phyloP scores from a whole-genome alignment of 2,329 filamentous ascomycete genomes.

The Ascochyta lentis region DNA sequence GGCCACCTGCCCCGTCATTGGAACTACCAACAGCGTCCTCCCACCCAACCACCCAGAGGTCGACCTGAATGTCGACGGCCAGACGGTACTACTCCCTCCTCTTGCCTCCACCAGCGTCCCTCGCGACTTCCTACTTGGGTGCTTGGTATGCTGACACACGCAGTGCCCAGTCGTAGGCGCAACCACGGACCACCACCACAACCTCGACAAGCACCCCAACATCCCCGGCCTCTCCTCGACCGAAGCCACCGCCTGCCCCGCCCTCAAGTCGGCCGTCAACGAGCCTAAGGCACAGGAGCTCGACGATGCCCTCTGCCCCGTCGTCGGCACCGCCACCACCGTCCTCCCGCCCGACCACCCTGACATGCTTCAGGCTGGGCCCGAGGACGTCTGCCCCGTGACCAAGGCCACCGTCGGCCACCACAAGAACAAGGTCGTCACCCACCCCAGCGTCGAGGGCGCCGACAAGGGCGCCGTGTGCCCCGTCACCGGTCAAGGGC shows the following conservation, averaged over 20 bases:
- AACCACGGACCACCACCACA: slow-evolving; percentile 54
- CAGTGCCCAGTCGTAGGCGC: slow-evolving; percentile 56
- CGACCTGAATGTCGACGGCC: slow-evolving; percentile 49
- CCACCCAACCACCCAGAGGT: slow-evolving; percentile 53
- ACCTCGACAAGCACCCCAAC: slow-evolving; percentile 51
- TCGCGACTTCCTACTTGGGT: too few species aligned
- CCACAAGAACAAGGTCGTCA: slow-evolving; percentile 52
- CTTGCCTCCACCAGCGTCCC: too few species aligned
- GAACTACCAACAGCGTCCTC: slow-evolving; percentile 53
- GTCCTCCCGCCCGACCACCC: slow-evolving; percentile 54
- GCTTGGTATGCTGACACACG: neutral
- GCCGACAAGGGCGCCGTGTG: slow-evolving; percentile 50
- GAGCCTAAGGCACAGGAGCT: slow-evolving; percentile 47
- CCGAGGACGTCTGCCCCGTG: slow-evolving; percentile 52
- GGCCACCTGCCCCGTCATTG: slow-evolving; percentile 48
- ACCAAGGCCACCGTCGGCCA: slow-evolving; percentile 54
- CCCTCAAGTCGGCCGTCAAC: slow-evolving; percentile 49
- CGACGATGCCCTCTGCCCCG: slow-evolving; percentile 53
- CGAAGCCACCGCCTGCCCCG: slow-evolving; percentile 51
- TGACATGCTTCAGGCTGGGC: slow-evolving; percentile 46
- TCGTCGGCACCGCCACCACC: slow-evolving; percentile 53
- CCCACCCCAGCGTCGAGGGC: slow-evolving; percentile 50
- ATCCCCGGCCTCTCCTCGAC: slow-evolving; percentile 36
- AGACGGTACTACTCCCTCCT: slow-evolving; percentile 24
- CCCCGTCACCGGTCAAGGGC: slow-evolving; percentile 50